Evolutionary conservation across 2,329 filamentous ascomycete species (phyloP), one percentile per base, ranked within the genome.

Genomic region (Basipetospora sp.): DNA sequence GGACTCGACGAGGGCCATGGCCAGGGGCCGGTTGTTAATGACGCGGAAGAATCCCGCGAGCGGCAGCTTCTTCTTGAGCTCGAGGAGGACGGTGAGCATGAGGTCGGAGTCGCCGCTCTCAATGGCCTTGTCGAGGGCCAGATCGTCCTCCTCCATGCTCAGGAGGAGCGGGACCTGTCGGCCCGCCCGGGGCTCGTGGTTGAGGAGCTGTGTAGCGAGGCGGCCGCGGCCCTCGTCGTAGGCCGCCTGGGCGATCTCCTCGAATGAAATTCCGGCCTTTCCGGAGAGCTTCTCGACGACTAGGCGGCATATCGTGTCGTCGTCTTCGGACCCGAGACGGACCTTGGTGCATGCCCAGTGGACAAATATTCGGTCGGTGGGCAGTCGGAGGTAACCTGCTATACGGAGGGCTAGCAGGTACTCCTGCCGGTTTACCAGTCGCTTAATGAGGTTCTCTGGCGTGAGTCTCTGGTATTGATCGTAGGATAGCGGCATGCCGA

Each of bases 341-440:
- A 96, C 88, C 55, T 96, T 98, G 52, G 90, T 80, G 14, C 81
- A 88, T 2, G 90, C 90, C 90, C 90, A 98, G 53, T 94, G 87
- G 1, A 94, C 85, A 50, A 94, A 94, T 42, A 98, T 93, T 38
- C 77, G 75, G 54, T 92, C 86, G 0, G 86, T 81, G 0, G 88
- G 80, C 3, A 98, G 68, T 42, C 79, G 80, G 3, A 98, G 65
- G 53, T 92, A 94, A 29, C 84, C 78, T 0, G 88, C 87, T 33
- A 98, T 75, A 34, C 85, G 80, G 15, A 98, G 71, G 0, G 90
- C 88, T 4, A 98, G 69, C 2, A 94, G 68, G 53, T 96, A 94
- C 53, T 96, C 84, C 48, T 86, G 81, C 9, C 90, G 77, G 51
- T 85, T 92, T 26, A 94, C 77, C 2, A 98, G 69, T 25, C 90